Evolutionary conservation across 176 grass and related monocot genomes (phyloP), one percentile per base, ranked within the genome.

Genomic region (Cenchrus fungigraminus): DNA sequence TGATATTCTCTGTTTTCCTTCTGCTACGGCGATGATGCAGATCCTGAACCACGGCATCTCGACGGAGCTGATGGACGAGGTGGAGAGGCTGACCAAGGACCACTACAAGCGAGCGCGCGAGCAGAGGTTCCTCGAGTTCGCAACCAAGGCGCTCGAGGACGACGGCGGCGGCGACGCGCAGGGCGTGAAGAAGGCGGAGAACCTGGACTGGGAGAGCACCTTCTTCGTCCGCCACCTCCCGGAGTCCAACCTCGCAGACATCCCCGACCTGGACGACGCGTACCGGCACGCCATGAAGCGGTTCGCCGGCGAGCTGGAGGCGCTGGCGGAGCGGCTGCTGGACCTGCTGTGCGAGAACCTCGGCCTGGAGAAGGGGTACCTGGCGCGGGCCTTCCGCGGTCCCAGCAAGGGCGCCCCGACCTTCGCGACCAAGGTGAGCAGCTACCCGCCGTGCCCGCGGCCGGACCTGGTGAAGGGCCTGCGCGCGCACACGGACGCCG

Each of bases 351-450:
- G 90, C 80, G 90, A 95, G 81, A 95, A 95, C 75, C 78, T 95
- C 15, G 90, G 87, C 8, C 82, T 95, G 8, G 90, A 90, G 29
- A 80, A 81, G 28, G 92, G 89, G 4, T 95, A 90, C 78, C 82
- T 95, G 2, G 86, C 89, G 46, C 63, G 68, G 10, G 90, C 90
- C 9, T 95, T 95, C 83, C 43, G 60, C 17, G 90, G 93, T 16
- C 83, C 85, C 19, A 45, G 74, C 28, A 51, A 0, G 15, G 66
- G 92, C 73, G 55, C 67, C 3, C 97, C 93, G 12, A 94, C 86
- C 25, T 92, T 94, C 29, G 97, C 88, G 63, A 96, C 97, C 60
- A 99, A 99, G 90, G 91, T 99, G 28, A 89, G 88, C 86, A 94
- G 80, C 88, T 99, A 99, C 75, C 97, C 93, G 20, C 90, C 97